Percentiles rank a stretch among this genome's conserved stretches.
Conservation (phyloP, 805 yeast genomes). For the Saccharomycopsis sp. region DNA sequence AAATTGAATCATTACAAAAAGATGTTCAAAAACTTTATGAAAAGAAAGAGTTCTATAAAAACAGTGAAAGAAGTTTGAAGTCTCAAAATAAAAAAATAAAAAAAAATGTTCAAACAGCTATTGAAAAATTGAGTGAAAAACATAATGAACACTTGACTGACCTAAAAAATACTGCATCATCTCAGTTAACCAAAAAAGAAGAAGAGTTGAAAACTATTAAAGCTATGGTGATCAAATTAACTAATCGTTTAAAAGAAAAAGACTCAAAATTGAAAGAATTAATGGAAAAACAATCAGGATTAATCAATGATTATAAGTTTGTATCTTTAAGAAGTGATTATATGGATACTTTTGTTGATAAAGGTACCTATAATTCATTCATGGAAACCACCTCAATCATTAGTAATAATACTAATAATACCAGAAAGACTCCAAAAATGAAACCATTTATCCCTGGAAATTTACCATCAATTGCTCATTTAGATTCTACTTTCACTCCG, state of each 20-base stretch:
- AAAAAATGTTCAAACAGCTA: too few species aligned
- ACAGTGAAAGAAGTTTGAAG: background rate
- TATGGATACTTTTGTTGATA: too few species aligned
- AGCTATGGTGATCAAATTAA: background rate
- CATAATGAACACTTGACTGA: background rate
- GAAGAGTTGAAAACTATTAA: background rate
- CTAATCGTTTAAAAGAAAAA: background rate
- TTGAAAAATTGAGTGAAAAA: background rate
- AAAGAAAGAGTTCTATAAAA: slow-evolving; percentile 4
- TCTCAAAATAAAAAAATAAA: background rate
- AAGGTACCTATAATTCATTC: too few species aligned
- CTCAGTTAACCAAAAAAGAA: background rate
- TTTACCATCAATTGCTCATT: too few species aligned
- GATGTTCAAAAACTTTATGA: background rate
- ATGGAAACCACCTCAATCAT: too few species aligned
- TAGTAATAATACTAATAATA: too few species aligned
- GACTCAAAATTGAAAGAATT: background rate
- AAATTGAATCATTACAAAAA: background rate
- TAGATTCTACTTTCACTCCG: too few species aligned
- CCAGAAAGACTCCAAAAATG: too few species aligned
- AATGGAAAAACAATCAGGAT: too few species aligned
- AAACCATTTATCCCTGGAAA: too few species aligned
- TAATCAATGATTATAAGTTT: background rate
- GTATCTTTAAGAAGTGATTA: too few species aligned
- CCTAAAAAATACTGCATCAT: background rate